Percentiles rank a stretch among this genome's conserved stretches.
phyloP scores from a whole-genome alignment of 2,329 filamentous ascomycete species.

The Neodidymelliopsis sp. region DNA sequence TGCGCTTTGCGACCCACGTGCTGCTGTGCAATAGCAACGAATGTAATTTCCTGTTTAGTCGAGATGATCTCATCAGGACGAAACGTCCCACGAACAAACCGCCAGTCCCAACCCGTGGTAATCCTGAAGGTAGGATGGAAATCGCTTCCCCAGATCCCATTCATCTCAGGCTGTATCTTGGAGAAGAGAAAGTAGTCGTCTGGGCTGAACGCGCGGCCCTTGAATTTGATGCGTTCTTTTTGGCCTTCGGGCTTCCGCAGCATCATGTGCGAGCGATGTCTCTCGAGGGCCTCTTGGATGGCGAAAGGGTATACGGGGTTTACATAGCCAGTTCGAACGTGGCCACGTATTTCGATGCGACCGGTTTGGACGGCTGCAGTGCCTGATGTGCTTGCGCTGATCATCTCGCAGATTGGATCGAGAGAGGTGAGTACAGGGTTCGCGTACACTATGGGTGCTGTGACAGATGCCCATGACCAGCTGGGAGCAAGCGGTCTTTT shows the following conservation, averaged over 20 bases:
- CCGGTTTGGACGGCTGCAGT: too few species aligned
- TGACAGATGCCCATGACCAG: slow-evolving; percentile 6
- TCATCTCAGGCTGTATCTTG: slow-evolving; percentile 8
- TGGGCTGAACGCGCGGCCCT: slow-evolving; percentile 19
- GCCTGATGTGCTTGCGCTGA: too few species aligned
- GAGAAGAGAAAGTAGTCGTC: slow-evolving; percentile 28
- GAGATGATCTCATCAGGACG: slow-evolving; percentile 31
- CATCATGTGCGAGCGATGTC: slow-evolving; percentile 19
- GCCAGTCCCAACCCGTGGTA: too few species aligned
- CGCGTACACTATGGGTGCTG: background rate
- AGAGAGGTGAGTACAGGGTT: background rate
- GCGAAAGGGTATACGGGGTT: slow-evolving; percentile 29
- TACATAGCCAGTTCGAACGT: slow-evolving; percentile 25
- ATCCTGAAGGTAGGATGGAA: too few species aligned
- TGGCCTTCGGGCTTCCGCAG: background rate
- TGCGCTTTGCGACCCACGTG: too few species aligned
- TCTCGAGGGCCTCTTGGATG: slow-evolving; percentile 20
- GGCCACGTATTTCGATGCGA: too few species aligned
- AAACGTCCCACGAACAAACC: slow-evolving; percentile 25
- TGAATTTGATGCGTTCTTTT: slow-evolving; percentile 18
- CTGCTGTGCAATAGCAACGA: slow-evolving; percentile 30
- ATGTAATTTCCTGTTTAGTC: slow-evolving; percentile 25
- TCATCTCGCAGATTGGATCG: too few species aligned
- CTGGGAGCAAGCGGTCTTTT: background rate
- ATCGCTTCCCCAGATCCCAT: background rate